phyloP scores from a whole-genome alignment of 805 yeast species.

The Naumovozyma baii region DNA sequence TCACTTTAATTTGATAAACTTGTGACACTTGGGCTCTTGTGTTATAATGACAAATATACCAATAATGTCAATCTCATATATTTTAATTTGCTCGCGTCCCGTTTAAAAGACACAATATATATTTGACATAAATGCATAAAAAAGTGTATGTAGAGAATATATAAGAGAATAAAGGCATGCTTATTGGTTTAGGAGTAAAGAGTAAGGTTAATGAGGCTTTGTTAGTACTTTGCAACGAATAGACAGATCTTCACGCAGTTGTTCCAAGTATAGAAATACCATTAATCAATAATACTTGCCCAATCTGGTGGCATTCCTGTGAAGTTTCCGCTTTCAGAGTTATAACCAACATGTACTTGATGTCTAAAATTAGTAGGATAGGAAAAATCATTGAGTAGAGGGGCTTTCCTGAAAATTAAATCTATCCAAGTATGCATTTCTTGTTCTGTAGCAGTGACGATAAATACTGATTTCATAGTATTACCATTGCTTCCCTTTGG shows the following conservation, averaged over 20 bases:
- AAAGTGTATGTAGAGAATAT: too few relatives aligned
- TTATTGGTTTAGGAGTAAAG: too few relatives aligned
- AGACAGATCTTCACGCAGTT: neutral
- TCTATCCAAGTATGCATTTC: slow-evolving; percentile 87
- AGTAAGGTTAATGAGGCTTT: too few relatives aligned
- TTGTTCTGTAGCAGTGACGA: slow-evolving; percentile 61
- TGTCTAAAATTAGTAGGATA: slow-evolving; percentile 88
- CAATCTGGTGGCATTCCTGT: slow-evolving; percentile 88
- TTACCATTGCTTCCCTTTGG: neutral
- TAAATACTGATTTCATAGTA: slow-evolving; percentile 48
- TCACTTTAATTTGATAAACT: neutral
- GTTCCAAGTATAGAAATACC: neutral
- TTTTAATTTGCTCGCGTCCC: neutral
- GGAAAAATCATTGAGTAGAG: slow-evolving; percentile 55
- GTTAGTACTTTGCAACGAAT: too few relatives aligned
- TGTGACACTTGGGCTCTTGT: neutral
- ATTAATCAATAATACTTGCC: slow-evolving; percentile 31
- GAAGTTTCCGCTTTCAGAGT: slow-evolving; percentile 68
- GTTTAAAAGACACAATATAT: too few relatives aligned
- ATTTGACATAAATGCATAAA: too few relatives aligned
- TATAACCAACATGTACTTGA: slow-evolving; percentile 78
- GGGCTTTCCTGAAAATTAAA: slow-evolving; percentile 66
- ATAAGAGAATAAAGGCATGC: too few relatives aligned
- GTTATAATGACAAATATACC: too few relatives aligned
- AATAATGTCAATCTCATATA: too few relatives aligned